Evolutionary conservation across 2,329 filamentous ascomycete species (phyloP), one percentile per base, ranked within the genome.

Genomic region (Sporothrix brunneoviolacea): DNA sequence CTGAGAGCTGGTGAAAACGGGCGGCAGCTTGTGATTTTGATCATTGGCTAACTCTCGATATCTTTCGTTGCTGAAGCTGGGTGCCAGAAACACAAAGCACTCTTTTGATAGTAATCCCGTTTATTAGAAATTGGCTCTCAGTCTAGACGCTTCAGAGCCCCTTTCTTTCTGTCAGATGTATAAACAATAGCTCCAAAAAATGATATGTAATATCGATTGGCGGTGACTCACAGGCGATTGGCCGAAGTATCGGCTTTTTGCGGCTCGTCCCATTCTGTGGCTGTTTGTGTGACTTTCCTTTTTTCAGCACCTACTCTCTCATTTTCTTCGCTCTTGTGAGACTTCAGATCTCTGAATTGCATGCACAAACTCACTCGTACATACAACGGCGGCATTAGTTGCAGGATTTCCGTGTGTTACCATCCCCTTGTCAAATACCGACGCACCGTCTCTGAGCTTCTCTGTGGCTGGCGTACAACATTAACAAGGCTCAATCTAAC

Each of bases 381-480:
- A n/a, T 27, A 27, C 44, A 47, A 47, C 44, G 24, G 44, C 35
- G 33, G 44, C 44, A 47, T 9, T 30, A 32, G 38, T 30, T 47
- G 44, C 44, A 47, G 35, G 16, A 24, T 45, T 36, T n/a, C 21
- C 21, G 43, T 38, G 43, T 46, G 43, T 37, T 22, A 46, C 43
- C 33, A 24, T 24, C 33, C 32, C n/a, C 28, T 21, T 3, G 8
- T 42, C 24, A n/a, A n/a, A n/a, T n/a, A n/a, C n/a, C n/a, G n/a
- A n/a, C n/a, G n/a, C n/a, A n/a, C n/a, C n/a, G n/a, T n/a, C n/a
- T n/a, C n/a, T n/a, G n/a, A n/a, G n/a, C n/a, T n/a, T n/a, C n/a
- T n/a, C n/a, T n/a, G n/a, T n/a, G n/a, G n/a, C n/a, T n/a, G n/a
- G n/a, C n/a, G n/a, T n/a, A n/a, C n/a, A n/a, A n/a, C n/a, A n/a